Conservation (phyloP, 2,329 filamentous ascomycete genomes). For the Arthrobotrys musiformis region DNA sequence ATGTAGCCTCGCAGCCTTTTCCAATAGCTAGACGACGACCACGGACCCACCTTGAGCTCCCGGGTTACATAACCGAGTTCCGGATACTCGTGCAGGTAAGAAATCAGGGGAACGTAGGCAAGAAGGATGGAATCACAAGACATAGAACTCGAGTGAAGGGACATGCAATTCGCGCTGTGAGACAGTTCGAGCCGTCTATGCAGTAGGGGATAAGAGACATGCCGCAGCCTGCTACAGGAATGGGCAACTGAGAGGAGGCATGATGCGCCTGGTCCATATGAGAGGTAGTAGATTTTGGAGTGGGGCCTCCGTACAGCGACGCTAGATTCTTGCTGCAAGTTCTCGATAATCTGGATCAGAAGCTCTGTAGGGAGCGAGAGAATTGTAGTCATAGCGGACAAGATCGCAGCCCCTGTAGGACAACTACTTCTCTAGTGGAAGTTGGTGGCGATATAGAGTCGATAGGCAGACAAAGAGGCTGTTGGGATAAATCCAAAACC, state of each 20-base stretch:
- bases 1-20: constrained; percentile 39
- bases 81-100: constrained; percentile 45
- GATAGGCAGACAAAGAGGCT: constrained; percentile 10
- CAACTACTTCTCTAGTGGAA: too few species aligned
- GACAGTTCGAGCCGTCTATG: constrained; percentile 46
- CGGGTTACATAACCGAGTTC: constrained; percentile 42
- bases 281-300: constrained; percentile 42
- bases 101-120: constrained; percentile 45
- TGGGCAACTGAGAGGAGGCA: constrained; percentile 24
- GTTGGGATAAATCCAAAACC: not conserved
- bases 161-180: constrained; percentile 27
- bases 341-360: constrained; percentile 24
- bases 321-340: constrained; percentile 19
- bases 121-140: constrained; percentile 41
- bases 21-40: constrained; percentile 34
- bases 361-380: constrained; percentile 40
- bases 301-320: constrained; percentile 20
- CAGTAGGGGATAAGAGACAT: constrained; percentile 32
- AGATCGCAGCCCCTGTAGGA: not conserved
- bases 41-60: constrained; percentile 42
- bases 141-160: constrained; percentile 18
- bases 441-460: not conserved
- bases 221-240: constrained; percentile 40
- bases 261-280: constrained; percentile 9
- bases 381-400: constrained; percentile 19